Evolutionary conservation across 2,329 filamentous ascomycete genomes (phyloP), one percentile per base, ranked within the genome.

Genomic region (Hymenoscyphus infarciens): DNA sequence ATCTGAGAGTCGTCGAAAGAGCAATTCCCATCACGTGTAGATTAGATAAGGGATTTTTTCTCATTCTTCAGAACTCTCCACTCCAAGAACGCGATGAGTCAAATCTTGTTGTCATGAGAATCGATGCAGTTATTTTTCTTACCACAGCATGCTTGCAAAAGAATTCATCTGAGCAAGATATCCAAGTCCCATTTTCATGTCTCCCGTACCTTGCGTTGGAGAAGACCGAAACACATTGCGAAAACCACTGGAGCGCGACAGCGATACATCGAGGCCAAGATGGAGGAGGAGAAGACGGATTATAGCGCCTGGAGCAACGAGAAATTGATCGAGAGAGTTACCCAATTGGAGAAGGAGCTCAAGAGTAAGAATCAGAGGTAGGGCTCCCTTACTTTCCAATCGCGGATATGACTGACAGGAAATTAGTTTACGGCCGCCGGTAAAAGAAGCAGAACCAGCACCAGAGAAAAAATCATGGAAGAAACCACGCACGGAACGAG

Each of bases 221-320:
- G 56, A 57, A 64, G 56, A 45, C 54, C 57, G n/a, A 67, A 64
- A 56, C 57, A 67, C 19, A 52, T 52, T 52, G 45, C 45, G 10
- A 52, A 52, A 52, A 25, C 45, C 19, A 52, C 45, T 52, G 45
- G 45, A 5, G 45, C 45, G 19, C 45, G 45, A 52, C 45, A 52
- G 19, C 45, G 45, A 52, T 13, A 52, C 45, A 52, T 52, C 45
- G 45, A 65, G 31, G 57, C 57, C 27, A 65, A 58, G 49, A 64
- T 57, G 62, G 66, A 55, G 22, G 42, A 29, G 57, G 58, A 64
- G 54, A 72, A 75, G 16, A 72, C 74, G 11, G 77, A 79, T 59
- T 93, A 93, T 76, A 80, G 80, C 49, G 81, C 79, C 66, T 93
- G 89, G 89, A 87, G 83, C 60, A 86, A 85, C 66, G 81, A 86